Percentiles rank a stretch among this genome's conserved stretches.
phyloP scores from a whole-genome alignment of 2,329 filamentous ascomycete species.

The Macrophomina pseudophaseolina region DNA sequence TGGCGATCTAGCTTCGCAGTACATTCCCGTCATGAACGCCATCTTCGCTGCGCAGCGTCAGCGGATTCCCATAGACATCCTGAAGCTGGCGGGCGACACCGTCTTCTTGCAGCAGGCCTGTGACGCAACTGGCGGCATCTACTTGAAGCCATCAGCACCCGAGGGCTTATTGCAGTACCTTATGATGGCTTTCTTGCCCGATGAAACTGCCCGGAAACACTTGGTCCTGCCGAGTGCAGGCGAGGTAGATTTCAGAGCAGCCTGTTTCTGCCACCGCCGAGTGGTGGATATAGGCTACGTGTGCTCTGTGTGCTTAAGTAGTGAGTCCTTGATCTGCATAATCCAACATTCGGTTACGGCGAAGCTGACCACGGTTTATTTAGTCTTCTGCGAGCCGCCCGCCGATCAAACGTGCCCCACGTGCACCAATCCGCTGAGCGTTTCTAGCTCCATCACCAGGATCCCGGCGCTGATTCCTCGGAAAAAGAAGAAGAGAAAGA shows the following conservation, averaged over 20 bases:
- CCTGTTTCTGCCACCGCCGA: conserved; percentile 92
- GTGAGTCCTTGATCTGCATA: conserved; percentile 45
- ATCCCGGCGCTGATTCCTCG: conserved; percentile 43
- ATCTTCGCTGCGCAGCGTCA: conserved; percentile 94
- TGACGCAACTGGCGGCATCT: conserved; percentile 73
- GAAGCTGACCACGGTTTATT: neutral
- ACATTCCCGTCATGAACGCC: conserved; percentile 98
- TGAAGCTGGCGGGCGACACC: conserved; percentile 82
- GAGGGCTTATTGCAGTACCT: conserved; percentile 84
- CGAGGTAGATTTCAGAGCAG: conserved; percentile 94
- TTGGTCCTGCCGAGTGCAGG: conserved; percentile 81
- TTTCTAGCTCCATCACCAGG: conserved; percentile 40
- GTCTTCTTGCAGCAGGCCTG: conserved; percentile 94
- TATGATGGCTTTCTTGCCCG: conserved; percentile 90
- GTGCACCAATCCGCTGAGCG: conserved; percentile 46
- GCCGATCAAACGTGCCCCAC: conserved; percentile 44
- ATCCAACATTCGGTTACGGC: neutral
- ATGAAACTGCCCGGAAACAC: conserved; percentile 66
- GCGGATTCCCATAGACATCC: conserved; percentile 87
- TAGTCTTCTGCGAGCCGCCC: conserved; percentile 45
- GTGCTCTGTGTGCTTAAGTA: conserved; percentile 94
- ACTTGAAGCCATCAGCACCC: conserved; percentile 60
- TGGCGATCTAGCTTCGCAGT: conserved; percentile 83
- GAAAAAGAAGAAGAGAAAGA: conserved; percentile 46
- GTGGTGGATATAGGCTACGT: conserved; percentile 94